Base-by-base conservation (phyloP, 352 stramenopile species). In the Globisporangium yorkense region DNA sequence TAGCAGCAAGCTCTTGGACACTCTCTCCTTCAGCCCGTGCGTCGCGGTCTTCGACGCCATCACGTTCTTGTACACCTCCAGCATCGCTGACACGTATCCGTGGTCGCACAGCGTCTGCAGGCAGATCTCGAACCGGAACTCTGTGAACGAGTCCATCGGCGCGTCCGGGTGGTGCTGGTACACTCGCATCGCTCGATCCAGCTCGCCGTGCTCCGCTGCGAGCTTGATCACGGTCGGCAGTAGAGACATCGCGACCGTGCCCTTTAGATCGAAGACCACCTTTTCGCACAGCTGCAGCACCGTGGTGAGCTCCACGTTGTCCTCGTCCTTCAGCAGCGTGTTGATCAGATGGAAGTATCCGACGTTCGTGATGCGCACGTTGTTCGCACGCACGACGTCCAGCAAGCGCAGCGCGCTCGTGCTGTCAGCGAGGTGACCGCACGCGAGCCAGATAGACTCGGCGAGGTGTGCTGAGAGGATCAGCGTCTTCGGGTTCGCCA, bases 101-200 rank as follows among this genome's bases (percentile, higher is more conserved):
- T 75, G 51, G 5, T 76, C 55, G 65, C 74, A 78, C 31, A 92
- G 57, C 40, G 75, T 74, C 54, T 87, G 77, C 40, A 89, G 56
- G 52, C 74, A 85, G 45, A 86, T 86, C 31, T 88, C 79, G 54
- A 92, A 88, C 10, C 71, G 76, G 57, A 77, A 80, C 59, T 89
- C 73, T 1, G 71, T 81, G 49, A 75, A 86, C 2, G 40, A 44
- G 24, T 62, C 66, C 72, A 88, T 78, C 2, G 59, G 37, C 7
- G 65, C 69, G 16, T 81, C 57, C 0, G 60, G 55, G 2, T 70
- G 64, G 37, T 84, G 72, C 20, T 57, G 57, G 56, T 92, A 89
- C 24, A 88, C 55, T n/a, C 69, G 65, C 79, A 92, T 89, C 29
- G 77, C 82, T 0, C 77, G 74, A 31, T 82, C 53, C 2, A 83